These are phyloP conservation scores for Candida pseudoglaebosa DNA, from an alignment of 805 yeast species.

Conservation along the genomic window DNA sequence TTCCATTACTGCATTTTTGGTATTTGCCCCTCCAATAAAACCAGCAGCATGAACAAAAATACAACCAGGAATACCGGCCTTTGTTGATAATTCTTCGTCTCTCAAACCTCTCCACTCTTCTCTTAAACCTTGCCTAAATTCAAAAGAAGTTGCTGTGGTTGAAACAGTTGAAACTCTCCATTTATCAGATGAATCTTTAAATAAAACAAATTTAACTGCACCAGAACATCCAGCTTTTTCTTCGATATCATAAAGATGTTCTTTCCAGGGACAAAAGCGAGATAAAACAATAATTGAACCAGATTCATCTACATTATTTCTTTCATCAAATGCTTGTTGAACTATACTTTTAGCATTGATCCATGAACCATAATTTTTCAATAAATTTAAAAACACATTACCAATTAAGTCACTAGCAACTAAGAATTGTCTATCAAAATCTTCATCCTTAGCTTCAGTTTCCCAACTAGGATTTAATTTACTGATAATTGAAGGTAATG, in stretches of 20 bases:
- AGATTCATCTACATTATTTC: constrained; percentile 57
- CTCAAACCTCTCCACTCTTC: constrained; percentile 94
- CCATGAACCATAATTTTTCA: constrained; percentile 82
- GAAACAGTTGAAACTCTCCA: constrained; percentile 95
- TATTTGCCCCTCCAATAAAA: constrained; percentile 90
- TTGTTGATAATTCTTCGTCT: constrained; percentile 72
- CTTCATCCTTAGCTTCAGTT: constrained; percentile 59
- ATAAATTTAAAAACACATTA: constrained; percentile 60
- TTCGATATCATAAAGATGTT: constrained; percentile 77
- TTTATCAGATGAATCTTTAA: constrained; percentile 62
- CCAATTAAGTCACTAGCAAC: constrained; percentile 85
- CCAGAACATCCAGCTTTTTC: constrained; percentile 52
- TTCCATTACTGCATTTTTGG: constrained; percentile 70
- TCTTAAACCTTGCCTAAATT: constrained; percentile 82
- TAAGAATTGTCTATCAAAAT: constrained; percentile 60
- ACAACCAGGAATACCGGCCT: constrained; percentile 81
- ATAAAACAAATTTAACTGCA: constrained; percentile 69
- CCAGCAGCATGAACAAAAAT: constrained; percentile 95
- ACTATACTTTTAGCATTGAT: constrained; percentile 84
- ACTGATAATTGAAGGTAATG: constrained; percentile 74
- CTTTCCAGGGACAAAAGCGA: constrained; percentile 93
- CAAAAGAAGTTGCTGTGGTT: constrained; percentile 71
- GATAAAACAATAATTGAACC: constrained; percentile 74
- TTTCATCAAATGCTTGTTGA: constrained; percentile 57
- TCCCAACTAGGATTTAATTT: constrained; percentile 86